Conservation (phyloP, 352 stramenopile species). For the Phytophthora capsici region DNA sequence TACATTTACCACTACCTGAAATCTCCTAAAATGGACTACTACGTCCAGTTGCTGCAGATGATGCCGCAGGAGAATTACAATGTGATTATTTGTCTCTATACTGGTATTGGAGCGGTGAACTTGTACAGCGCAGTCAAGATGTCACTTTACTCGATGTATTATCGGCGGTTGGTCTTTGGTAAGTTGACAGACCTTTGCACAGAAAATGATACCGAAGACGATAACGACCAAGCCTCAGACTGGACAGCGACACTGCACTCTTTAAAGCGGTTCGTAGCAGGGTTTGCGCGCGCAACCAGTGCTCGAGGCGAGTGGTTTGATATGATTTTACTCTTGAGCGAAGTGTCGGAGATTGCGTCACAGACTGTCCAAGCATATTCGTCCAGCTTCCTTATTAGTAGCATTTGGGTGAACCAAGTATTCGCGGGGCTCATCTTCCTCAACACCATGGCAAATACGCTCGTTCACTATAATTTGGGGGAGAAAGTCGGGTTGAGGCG, state of each 20-base stretch:
- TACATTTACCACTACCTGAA: conserved; percentile 41
- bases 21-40: conserved; percentile 37
- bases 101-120: conserved; percentile 32
- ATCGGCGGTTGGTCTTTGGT: conserved; percentile 32
- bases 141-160: conserved; percentile 35
- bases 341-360: conserved; percentile 37
- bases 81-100: conserved; percentile 27
- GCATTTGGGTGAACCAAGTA: conserved; percentile 42
- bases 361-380: conserved; percentile 38
- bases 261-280: conserved; percentile 20
- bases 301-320: conserved; percentile 37
- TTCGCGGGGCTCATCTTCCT: conserved; percentile 41
- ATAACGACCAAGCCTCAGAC: neutral
- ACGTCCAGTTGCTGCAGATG: conserved; percentile 35
- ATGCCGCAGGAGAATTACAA: conserved; percentile 43
- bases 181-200: neutral
- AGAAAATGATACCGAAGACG: neutral
- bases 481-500: conserved; percentile 29
- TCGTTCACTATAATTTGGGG: conserved; percentile 32
- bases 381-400: conserved; percentile 41
- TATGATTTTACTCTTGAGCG: conserved; percentile 25
- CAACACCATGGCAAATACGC: conserved; percentile 38
- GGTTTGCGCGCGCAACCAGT: conserved; percentile 22
- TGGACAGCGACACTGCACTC: neutral
- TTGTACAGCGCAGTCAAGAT: conserved; percentile 36